These are phyloP conservation scores for Lathyrus oleraceus DNA, from an alignment of 306 rosid genomes.

Conservation along the genomic window DNA sequence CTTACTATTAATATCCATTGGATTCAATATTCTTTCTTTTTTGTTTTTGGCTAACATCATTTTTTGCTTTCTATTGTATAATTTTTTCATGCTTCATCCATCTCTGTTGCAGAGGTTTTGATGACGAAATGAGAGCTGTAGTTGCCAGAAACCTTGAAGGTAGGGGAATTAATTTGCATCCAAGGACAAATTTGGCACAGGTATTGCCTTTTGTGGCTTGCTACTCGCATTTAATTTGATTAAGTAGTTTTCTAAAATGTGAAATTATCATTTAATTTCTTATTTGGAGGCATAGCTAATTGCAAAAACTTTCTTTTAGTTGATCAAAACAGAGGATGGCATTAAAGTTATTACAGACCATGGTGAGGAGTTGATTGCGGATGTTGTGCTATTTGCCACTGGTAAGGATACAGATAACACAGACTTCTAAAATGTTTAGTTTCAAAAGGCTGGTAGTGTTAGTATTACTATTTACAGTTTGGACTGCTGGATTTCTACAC, in stretches of 20 bases:
- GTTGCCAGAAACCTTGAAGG: slow-evolving; percentile 94
- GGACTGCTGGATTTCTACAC: background rate
- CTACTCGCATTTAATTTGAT: background rate
- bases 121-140: slow-evolving; percentile 96
- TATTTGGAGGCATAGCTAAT: slow-evolving; percentile 31
- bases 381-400: slow-evolving; percentile 91
- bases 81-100: background rate
- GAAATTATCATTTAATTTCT: slow-evolving; percentile 7
- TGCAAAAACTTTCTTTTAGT: slow-evolving; percentile 44
- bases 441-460: background rate
- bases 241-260: background rate
- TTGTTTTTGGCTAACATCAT: background rate
- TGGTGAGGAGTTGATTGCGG: slow-evolving; percentile 84
- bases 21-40: background rate
- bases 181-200: slow-evolving; percentile 69
- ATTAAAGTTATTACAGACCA: slow-evolving; percentile 87
- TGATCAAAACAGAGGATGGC: slow-evolving; percentile 78
- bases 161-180: slow-evolving; percentile 86
- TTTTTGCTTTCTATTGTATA: slow-evolving; percentile 4
- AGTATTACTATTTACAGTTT: background rate
- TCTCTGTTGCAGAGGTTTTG: slow-evolving; percentile 76
- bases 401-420: slow-evolving; percentile 53
- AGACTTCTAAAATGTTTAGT: background rate
- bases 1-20: background rate
- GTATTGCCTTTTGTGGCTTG: slow-evolving; percentile 45